Percentiles rank a stretch among this genome's conserved stretches.
These are phyloP conservation scores for Picea sitchensis DNA, from an alignment of 75 land plant genomes.

Conservation along the genomic window DNA sequence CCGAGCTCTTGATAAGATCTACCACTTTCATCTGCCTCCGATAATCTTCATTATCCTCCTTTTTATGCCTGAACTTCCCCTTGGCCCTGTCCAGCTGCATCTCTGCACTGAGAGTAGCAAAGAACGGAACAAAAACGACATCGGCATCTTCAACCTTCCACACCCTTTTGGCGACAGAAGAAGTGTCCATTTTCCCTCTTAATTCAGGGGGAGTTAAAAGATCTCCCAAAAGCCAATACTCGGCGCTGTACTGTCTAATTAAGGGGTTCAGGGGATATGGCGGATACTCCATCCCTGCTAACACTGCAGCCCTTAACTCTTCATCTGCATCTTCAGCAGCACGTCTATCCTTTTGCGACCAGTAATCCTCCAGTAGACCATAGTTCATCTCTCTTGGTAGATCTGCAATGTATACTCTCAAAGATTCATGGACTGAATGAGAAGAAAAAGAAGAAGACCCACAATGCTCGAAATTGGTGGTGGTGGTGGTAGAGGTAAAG, in stretches of 20 bases:
- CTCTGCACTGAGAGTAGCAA: constrained; percentile 79
- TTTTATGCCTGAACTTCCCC: constrained; percentile 10
- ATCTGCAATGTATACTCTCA: constrained; percentile 8
- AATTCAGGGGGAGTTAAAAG: constrained; percentile 31
- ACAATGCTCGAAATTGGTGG: neutral
- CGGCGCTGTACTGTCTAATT: too few species aligned
- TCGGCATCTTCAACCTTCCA: too few species aligned
- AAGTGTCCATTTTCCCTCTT: neutral
- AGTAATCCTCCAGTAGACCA: too few species aligned
- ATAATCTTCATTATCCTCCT: constrained; percentile 64
- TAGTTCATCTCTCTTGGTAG: too few species aligned
- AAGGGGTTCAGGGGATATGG: too few species aligned
- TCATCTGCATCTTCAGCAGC: too few species aligned
- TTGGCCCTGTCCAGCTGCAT: constrained; percentile 7
- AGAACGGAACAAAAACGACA: constrained; percentile 46
- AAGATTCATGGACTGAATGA: neutral
- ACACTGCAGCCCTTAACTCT: too few species aligned
- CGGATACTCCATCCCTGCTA: too few species aligned
- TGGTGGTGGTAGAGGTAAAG: neutral
- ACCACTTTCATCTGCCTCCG: constrained; percentile 20
- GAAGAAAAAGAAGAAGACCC: too few species aligned
- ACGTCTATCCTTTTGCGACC: too few species aligned
- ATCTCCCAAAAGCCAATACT: constrained; percentile 18
- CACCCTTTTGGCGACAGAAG: constrained; percentile 48
- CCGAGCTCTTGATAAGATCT: constrained; percentile 34